A percentile compares a stretch with the other conserved stretches of the same genome.
Conservation (phyloP, 805 yeast species). For the Vanderwaltozyma polyspora region DNA sequence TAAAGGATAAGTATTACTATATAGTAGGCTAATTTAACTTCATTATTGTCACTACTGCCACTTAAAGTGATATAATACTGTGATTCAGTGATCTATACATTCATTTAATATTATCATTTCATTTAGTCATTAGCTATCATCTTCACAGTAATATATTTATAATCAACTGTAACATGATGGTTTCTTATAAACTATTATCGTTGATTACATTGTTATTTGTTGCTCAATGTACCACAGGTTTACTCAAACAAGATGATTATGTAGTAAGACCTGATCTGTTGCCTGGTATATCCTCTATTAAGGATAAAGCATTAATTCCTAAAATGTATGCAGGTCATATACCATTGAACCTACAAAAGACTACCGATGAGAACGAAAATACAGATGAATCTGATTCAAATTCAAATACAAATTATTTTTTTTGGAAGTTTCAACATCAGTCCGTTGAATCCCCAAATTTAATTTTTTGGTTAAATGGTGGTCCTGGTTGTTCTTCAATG, state of each 20-base stretch:
- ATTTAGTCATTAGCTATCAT: too few relatives aligned
- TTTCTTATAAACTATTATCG: not conserved
- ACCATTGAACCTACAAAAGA: conserved; percentile 27
- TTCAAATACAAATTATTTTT: conserved; percentile 40
- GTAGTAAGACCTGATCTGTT: conserved; percentile 18
- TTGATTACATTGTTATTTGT: not conserved
- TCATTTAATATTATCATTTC: too few relatives aligned
- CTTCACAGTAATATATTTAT: too few relatives aligned
- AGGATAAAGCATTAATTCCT: conserved; percentile 14
- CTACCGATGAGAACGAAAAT: conserved; percentile 36
- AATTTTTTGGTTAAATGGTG: conserved; percentile 90
- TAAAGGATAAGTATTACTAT: too few relatives aligned
- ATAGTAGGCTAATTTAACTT: too few relatives aligned
- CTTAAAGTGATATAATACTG: too few relatives aligned
- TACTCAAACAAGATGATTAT: not conserved
- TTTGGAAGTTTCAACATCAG: conserved; percentile 50
- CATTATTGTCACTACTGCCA: too few relatives aligned
- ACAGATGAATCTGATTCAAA: too few relatives aligned
- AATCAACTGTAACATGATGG: too few relatives aligned
- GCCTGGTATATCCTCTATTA: conserved; percentile 19
- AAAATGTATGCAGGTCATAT: conserved; percentile 58
- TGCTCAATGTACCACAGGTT: not conserved
- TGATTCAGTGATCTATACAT: too few relatives aligned
- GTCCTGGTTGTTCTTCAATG: conserved; percentile 97
- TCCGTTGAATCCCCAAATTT: conserved; percentile 26